Evolutionary conservation across 306 rosid species (phyloP).

Genomic region (Astragalus membranaceus): DNA sequence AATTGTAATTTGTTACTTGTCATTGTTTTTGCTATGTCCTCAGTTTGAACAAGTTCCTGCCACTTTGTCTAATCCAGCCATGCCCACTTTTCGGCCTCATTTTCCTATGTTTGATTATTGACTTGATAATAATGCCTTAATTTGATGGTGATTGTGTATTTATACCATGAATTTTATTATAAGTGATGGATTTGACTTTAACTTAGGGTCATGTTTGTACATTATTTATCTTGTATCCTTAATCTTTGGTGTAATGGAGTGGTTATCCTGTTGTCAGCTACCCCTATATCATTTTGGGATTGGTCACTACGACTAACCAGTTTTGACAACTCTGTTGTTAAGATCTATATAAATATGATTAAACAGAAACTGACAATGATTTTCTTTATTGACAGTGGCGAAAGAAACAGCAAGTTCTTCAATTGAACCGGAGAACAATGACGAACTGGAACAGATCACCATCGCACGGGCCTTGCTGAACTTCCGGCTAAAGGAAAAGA

Average conservation of each 20-base stretch:
- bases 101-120: neutral
- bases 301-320: neutral
- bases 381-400: slow-evolving; percentile 60
- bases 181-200: neutral
- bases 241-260: neutral
- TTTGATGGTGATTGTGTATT: neutral
- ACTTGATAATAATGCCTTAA: neutral
- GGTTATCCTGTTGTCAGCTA: neutral
- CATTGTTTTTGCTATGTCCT: neutral
- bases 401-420: slow-evolving; percentile 86
- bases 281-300: neutral
- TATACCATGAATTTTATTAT: neutral
- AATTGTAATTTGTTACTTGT: neutral
- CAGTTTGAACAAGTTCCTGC: neutral
- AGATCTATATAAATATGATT: neutral
- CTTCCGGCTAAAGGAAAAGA: slow-evolving; percentile 79
- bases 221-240: neutral
- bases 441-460: slow-evolving; percentile 92
- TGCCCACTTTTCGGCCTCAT: neutral
- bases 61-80: neutral
- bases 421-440: slow-evolving; percentile 75
- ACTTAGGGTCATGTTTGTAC: neutral
- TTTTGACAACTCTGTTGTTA: neutral
- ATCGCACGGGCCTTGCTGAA: slow-evolving; percentile 78
- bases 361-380: too few relatives aligned